Percentiles rank a stretch among this genome's conserved stretches.
Conservation (phyloP, 192 early-diverging fungal genomes). For the Podila horticola region DNA sequence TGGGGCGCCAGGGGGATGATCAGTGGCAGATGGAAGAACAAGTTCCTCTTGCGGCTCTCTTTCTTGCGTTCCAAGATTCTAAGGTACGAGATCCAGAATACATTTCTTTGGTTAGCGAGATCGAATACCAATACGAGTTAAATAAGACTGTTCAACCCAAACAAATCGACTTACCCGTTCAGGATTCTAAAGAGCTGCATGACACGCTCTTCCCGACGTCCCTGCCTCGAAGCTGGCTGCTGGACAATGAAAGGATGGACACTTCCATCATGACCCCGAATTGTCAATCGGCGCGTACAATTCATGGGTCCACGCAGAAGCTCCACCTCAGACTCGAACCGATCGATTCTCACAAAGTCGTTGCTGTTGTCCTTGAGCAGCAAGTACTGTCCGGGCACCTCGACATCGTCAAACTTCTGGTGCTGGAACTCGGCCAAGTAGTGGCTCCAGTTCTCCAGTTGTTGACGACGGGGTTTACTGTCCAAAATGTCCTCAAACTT, state of each 20-base stretch:
- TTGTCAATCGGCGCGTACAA: constrained; percentile 82
- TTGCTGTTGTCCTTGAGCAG: constrained; percentile 83
- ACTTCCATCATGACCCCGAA: constrained; percentile 93
- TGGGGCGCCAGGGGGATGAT: constrained; percentile 94
- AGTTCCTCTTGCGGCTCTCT: constrained; percentile 83
- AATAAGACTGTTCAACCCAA: background rate
- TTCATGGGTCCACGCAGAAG: constrained; percentile 79
- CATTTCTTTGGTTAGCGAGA: background rate
- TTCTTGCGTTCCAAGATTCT: constrained; percentile 83
- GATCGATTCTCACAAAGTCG: constrained; percentile 95
- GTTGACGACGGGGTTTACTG: constrained; percentile 80
- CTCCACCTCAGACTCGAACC: constrained; percentile 93
- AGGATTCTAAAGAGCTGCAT: constrained; percentile 94
- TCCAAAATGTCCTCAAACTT: constrained; percentile 90
- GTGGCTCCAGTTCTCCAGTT: constrained; percentile 88
- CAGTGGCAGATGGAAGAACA: constrained; percentile 87
- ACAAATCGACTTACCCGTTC: constrained; percentile 65
- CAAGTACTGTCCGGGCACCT: constrained; percentile 97
- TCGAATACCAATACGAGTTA: background rate
- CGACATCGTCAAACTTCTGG: constrained; percentile 99
- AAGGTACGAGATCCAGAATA: background rate
- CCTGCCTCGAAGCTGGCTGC: constrained; percentile 89
- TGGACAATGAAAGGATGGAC: constrained; percentile 94
- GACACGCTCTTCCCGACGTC: constrained; percentile 94
- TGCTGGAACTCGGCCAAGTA: constrained; percentile 99